Conservation (phyloP, 495 filamentous ascomycete species). For the Lasiosphaeriaceae sp. region DNA sequence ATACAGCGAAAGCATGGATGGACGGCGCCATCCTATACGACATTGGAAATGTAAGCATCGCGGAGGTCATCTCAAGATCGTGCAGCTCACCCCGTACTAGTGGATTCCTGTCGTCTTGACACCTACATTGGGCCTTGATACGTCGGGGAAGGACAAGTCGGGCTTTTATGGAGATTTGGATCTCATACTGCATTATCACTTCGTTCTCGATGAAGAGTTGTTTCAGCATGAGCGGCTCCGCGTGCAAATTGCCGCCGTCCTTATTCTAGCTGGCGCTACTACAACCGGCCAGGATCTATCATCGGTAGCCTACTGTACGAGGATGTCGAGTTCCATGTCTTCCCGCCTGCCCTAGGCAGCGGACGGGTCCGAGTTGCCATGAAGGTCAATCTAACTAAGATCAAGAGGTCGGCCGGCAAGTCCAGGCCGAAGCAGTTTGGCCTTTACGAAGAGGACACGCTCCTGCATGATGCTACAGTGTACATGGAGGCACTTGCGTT, state of each 20-base stretch:
- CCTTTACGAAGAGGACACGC: neutral
- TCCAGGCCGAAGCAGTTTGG: neutral
- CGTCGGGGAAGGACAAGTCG: neutral
- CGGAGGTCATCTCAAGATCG: neutral
- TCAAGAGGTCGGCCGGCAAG: neutral
- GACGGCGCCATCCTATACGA: neutral
- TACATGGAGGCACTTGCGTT: neutral
- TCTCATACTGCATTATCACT: neutral
- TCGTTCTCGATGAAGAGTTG: neutral
- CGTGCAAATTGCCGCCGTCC: neutral
- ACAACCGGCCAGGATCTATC: neutral
- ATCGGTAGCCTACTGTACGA: neutral
- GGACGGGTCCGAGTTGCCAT: neutral
- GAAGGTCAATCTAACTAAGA: neutral
- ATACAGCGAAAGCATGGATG: neutral
- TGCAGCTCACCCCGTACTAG: no score
- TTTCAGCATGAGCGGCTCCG: slow-evolving; percentile 7
- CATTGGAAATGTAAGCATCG: neutral
- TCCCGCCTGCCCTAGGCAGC: neutral
- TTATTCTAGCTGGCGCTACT: slow-evolving; percentile 2
- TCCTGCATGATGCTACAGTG: neutral
- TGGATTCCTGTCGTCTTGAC: neutral
- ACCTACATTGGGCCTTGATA: neutral
- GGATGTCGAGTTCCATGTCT: neutral
- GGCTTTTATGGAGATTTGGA: neutral